phyloP scores from a whole-genome alignment of 2,329 filamentous ascomycete species.

The Sporothrix dimorphospora region DNA sequence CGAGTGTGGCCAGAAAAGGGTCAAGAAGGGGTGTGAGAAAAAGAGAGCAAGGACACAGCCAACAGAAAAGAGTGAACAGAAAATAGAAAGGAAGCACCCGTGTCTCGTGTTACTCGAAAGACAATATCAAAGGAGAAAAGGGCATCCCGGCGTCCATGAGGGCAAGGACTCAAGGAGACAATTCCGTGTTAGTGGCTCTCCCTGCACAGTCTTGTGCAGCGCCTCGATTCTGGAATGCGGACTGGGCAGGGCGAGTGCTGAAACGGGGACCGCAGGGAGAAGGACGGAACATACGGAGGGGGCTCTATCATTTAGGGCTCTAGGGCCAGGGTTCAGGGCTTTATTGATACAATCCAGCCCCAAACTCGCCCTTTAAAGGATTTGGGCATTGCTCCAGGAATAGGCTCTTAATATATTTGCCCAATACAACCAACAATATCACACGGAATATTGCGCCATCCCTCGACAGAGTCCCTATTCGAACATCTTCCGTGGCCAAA shows the following conservation, averaged over 20 bases:
- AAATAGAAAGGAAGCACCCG: neutral
- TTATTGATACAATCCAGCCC: neutral
- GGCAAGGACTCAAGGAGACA: too few species aligned
- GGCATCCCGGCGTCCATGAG: neutral
- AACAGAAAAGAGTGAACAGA: neutral
- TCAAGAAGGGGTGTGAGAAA: neutral
- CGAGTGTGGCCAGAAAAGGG: neutral
- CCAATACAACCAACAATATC: too few species aligned
- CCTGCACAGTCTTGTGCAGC: neutral
- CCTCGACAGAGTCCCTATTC: neutral
- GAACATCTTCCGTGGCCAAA: neutral
- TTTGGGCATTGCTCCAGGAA: neutral
- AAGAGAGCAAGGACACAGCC: neutral
- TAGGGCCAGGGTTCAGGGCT: neutral
- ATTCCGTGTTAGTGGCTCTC: neutral
- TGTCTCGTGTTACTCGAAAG: neutral
- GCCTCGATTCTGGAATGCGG: neutral
- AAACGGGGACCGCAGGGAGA: neutral
- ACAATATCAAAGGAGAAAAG: neutral
- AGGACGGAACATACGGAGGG: neutral
- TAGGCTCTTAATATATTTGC: neutral
- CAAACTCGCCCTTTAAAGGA: neutral
- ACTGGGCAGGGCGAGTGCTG: neutral
- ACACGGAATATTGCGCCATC: neutral
- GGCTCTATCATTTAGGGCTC: neutral